Conservation (phyloP, 306 rosid genomes). For the Lupinus albus region DNA sequence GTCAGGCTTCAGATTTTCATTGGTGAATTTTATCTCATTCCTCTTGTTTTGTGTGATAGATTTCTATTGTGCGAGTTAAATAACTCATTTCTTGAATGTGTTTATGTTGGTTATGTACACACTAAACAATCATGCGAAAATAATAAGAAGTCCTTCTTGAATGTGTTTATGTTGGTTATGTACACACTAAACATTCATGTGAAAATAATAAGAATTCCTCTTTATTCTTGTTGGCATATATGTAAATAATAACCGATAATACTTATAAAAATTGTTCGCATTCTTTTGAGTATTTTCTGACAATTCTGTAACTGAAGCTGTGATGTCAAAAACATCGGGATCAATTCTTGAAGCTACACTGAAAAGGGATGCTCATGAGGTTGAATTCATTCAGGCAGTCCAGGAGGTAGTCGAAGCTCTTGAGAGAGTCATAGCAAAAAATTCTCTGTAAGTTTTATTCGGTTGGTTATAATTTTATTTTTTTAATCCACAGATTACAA, state of each 20-base stretch:
- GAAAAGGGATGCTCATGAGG: constrained; percentile 88
- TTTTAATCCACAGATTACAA: neutral
- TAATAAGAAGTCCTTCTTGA: neutral
- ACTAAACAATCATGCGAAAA: neutral
- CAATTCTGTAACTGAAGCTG: constrained; percentile 49
- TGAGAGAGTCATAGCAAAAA: constrained; percentile 88
- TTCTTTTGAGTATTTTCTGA: constrained; percentile 27
- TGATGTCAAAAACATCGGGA: constrained; percentile 85
- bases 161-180: constrained; percentile 20
- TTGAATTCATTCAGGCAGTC: constrained; percentile 76
- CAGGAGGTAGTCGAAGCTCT: constrained; percentile 83
- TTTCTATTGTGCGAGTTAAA: constrained; percentile 12
- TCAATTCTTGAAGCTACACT: constrained; percentile 81
- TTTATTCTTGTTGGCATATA: neutral
- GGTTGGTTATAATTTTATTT: constrained; percentile 10
- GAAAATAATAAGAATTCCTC: neutral
- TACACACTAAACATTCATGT: neutral
- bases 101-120: constrained; percentile 25
- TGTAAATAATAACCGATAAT: too few species aligned
- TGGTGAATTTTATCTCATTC: constrained; percentile 14
- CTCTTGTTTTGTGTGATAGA: constrained; percentile 4
- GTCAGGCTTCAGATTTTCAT: neutral
- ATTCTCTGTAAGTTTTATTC: constrained; percentile 69
- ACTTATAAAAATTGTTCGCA: neutral
- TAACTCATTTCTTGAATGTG: neutral